A percentile compares a stretch with the other conserved stretches of the same genome.
Conservation (phyloP, 805 yeast species). For the Lachancea cidri region DNA sequence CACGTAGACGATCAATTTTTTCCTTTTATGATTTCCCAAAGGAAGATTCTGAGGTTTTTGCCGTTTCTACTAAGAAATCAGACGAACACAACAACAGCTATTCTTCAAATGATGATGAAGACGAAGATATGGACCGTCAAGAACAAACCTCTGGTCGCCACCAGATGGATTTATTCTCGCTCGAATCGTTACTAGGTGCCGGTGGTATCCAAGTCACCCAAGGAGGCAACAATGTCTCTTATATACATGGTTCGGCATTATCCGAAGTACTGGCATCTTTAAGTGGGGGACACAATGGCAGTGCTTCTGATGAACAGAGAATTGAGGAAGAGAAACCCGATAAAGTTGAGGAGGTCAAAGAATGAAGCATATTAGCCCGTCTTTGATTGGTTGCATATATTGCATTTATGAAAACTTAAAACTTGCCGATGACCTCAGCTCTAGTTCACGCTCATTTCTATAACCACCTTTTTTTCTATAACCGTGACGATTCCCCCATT, state of each 20-base stretch:
- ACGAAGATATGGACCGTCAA: slow-evolving; percentile 34
- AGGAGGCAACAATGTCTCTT: slow-evolving; percentile 57
- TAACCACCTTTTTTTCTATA: not conserved
- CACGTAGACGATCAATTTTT: slow-evolving; percentile 47
- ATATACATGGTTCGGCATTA: slow-evolving; percentile 57
- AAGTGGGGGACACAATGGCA: slow-evolving; percentile 34
- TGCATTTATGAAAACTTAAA: not conserved
- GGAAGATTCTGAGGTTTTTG: slow-evolving; percentile 39
- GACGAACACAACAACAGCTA: slow-evolving; percentile 26
- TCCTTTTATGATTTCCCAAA: slow-evolving; percentile 44
- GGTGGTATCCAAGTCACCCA: slow-evolving; percentile 31
- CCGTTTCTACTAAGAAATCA: slow-evolving; percentile 31
- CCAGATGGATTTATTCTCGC: slow-evolving; percentile 25
- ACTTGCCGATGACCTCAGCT: not conserved
- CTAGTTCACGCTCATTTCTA: not conserved
- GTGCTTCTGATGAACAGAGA: slow-evolving; percentile 15
- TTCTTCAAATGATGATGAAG: slow-evolving; percentile 23
- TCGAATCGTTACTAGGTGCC: slow-evolving; percentile 29
- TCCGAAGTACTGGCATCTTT: slow-evolving; percentile 55
- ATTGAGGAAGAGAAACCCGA: slow-evolving; percentile 21
- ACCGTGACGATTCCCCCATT: not conserved
- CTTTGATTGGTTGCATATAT: not conserved
- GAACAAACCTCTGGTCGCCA: slow-evolving; percentile 8
- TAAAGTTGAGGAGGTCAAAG: slow-evolving; percentile 17
- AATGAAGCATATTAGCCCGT: no score